A percentile compares a stretch with the other conserved stretches of the same genome.
These are phyloP conservation scores for Butyriboletus loyo DNA, from an alignment of 768 basidiomycete genomes.

Conservation along the genomic window DNA sequence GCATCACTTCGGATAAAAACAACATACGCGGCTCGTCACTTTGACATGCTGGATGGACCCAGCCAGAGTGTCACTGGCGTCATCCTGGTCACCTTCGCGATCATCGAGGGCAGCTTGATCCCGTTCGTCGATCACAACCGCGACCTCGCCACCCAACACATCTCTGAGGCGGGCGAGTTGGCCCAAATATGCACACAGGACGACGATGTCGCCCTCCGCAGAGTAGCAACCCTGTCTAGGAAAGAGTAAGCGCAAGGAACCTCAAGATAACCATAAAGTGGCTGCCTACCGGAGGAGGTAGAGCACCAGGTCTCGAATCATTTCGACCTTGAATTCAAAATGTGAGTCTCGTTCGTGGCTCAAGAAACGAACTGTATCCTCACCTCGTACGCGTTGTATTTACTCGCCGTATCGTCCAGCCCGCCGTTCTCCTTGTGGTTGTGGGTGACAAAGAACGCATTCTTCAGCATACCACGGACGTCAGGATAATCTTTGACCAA, in stretches of 20 bases:
- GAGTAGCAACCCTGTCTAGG: conserved; percentile 47
- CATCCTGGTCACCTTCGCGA: conserved; percentile 42
- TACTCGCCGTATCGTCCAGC: conserved; percentile 60
- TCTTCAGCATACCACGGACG: conserved; percentile 60
- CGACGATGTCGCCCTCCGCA: conserved; percentile 48
- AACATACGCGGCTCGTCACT: conserved; percentile 50
- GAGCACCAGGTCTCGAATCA: conserved; percentile 52
- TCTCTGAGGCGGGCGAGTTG: conserved; percentile 46
- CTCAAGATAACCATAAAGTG: not conserved
- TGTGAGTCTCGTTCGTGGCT: not conserved
- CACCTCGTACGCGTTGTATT: conserved; percentile 71
- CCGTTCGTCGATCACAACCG: conserved; percentile 65
- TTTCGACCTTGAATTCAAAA: conserved; percentile 31
- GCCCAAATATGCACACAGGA: conserved; percentile 53
- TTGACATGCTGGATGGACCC: conserved; percentile 43
- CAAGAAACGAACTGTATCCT: conserved; percentile 32
- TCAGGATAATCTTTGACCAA: conserved; percentile 48
- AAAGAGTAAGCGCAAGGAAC: not conserved
- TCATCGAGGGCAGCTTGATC: conserved; percentile 61
- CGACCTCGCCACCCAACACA: conserved; percentile 44
- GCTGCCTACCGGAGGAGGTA: conserved; percentile 43
- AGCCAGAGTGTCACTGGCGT: conserved; percentile 22
- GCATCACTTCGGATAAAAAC: not conserved
- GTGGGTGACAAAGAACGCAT: conserved; percentile 70
- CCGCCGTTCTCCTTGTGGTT: conserved; percentile 57